These are phyloP conservation scores for Protomyces inundatus DNA, from an alignment of 1,139 yeast genomes.

Conservation along the genomic window DNA sequence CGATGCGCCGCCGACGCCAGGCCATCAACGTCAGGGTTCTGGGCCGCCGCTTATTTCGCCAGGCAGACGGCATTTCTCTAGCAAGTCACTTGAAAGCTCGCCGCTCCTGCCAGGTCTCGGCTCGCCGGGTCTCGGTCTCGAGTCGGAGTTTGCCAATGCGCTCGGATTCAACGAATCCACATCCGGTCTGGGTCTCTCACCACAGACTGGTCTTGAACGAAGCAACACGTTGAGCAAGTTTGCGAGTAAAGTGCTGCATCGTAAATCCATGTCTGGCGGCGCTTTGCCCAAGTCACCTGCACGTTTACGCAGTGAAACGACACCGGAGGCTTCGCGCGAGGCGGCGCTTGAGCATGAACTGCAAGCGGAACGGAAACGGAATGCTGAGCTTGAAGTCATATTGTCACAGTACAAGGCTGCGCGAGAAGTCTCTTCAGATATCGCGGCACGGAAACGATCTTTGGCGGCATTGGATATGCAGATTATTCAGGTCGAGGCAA, in stretches of 20 bases:
- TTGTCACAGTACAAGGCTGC: not conserved
- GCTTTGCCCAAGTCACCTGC: conserved; percentile 3
- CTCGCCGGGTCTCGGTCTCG: conserved; percentile 4
- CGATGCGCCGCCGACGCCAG: not conserved
- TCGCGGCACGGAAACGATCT: conserved; percentile 3
- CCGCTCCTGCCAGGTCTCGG: conserved; percentile 6
- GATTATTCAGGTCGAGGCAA: conserved; percentile 9
- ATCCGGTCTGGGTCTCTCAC: not conserved
- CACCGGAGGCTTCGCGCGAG: conserved; percentile 2
- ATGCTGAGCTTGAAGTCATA: not conserved
- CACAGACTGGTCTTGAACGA: conserved; percentile 10
- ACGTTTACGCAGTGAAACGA: not conserved
- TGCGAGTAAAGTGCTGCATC: conserved; percentile 15
- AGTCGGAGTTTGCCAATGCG: conserved; percentile 10
- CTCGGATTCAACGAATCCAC: not conserved
- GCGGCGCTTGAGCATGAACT: conserved; percentile 4
- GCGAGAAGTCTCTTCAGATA: not conserved
- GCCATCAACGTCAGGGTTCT: not conserved
- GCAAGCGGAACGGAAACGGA: not conserved
- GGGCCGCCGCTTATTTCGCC: not conserved
- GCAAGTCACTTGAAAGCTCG: conserved; percentile 14
- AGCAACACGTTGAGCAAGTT: conserved; percentile 7
- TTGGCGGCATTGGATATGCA: conserved; percentile 9
- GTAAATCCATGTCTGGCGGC: conserved; percentile 18
- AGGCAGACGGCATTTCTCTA: not conserved